Base-by-base conservation (phyloP, 2,329 filamentous ascomycete genomes). In the Curvularia eragrostidis region DNA sequence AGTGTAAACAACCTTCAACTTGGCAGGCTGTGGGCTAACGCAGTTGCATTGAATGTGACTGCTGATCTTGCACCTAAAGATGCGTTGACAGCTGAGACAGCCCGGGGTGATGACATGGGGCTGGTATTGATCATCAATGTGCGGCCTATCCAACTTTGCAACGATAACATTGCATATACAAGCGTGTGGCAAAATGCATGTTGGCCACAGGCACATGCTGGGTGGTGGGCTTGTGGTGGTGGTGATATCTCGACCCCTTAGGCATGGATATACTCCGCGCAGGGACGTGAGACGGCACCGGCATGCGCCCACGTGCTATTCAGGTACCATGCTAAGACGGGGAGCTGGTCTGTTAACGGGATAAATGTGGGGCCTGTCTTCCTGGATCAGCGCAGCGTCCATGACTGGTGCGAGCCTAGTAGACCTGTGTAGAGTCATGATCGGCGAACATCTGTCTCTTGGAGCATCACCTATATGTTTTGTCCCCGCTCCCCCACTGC, bases 21-120 rank as follows among this genome's bases (percentile, higher is more conserved):
- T 60, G 57, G 54, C 60, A 50, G 43, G 28, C 21, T 48, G 43
- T 47, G 41, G 43, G 53, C 59, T 60, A 60, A 60, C 50, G 59
- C 43, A 36, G 26, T 36, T 48, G 46, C 30, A 42, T 24, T 57
- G 47, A 39, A 39, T 56, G 49, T 52, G 59, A 54, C 41, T 49
- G 59, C 50, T 51, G 59, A 62, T 62, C 59, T 57, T 56, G 19
- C 21, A 24, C 49, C n/a, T 21, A 52, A 48, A 30, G 30, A 38
- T 26, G 18, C 26, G 24, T 50, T 46, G 38, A 53, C 50, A 54
- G 50, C 30, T 57, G 50, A 44, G 30, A 9, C 38, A 39, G 28
- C 49, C 46, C 32, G 48, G 48, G 26, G 21, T 10, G 19, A 23
- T n/a, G 32, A 54, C 55, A 50, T n/a, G 39, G 55, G 51, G 34